Conservation (phyloP, 129 eudicot species). For the Cynara cardunculus region DNA sequence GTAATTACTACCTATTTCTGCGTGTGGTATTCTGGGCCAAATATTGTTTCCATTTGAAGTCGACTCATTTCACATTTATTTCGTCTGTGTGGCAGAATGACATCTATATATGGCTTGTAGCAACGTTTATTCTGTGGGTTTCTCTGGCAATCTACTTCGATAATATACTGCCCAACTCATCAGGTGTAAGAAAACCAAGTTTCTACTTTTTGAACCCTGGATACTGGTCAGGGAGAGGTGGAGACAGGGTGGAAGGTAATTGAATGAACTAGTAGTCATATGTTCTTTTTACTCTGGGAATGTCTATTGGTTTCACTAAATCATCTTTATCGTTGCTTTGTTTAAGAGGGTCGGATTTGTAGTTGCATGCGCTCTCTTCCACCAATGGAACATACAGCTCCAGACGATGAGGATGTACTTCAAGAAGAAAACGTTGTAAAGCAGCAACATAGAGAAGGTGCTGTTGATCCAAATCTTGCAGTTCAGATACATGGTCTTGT, state of each 20-base stretch:
- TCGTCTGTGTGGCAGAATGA: constrained; percentile 60
- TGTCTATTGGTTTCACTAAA: background rate
- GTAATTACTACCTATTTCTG: background rate
- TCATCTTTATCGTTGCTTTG: constrained; percentile 6
- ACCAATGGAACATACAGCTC: constrained; percentile 36
- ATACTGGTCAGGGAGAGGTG: constrained; percentile 91
- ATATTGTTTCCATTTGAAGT: background rate
- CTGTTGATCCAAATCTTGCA: constrained; percentile 59
- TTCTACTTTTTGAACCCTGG: constrained; percentile 86
- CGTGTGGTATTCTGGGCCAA: constrained; percentile 11
- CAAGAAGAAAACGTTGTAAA: constrained; percentile 81
- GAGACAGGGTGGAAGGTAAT: constrained; percentile 61
- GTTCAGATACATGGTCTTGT: constrained; percentile 87
- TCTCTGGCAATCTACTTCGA: constrained; percentile 82
- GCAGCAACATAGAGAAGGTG: constrained; percentile 55
- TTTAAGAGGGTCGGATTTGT: constrained; percentile 70
- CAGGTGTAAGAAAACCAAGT: constrained; percentile 73
- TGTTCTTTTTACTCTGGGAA: background rate
- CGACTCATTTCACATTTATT: constrained; percentile 5
- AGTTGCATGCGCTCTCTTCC: constrained; percentile 63
- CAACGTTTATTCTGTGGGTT: constrained; percentile 68
- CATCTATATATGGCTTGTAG: constrained; percentile 61
- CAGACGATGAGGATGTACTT: constrained; percentile 88
- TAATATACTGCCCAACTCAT: constrained; percentile 68
- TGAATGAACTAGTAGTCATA: constrained; percentile 6